A percentile compares a stretch with the other conserved stretches of the same genome.
Evolutionary conservation across 108 stramenopile species (phyloP).

Genomic region (Parmales sp.): DNA sequence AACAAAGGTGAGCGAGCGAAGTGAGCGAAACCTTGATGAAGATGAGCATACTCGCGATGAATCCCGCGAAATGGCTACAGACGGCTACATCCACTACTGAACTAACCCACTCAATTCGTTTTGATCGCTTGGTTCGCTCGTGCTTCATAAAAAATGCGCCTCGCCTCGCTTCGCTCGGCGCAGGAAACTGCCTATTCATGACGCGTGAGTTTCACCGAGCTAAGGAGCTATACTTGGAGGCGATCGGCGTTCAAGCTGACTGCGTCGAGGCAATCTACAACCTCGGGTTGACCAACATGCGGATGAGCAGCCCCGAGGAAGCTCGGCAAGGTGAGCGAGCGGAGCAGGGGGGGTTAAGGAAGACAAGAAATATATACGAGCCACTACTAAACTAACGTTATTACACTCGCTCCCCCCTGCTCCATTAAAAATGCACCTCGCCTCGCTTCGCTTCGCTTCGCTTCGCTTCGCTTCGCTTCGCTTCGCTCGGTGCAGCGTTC

Average conservation of each 20-base stretch:
- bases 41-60: no score
- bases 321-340: slow-evolving; percentile 34
- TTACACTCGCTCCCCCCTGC: neutral
- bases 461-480: neutral
- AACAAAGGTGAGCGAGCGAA: no score
- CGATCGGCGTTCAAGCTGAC: slow-evolving; percentile 74
- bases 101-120: no score
- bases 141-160: no score
- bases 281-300: slow-evolving; percentile 61
- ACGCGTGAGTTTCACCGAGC: slow-evolving; percentile 49
- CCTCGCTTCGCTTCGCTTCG: neutral
- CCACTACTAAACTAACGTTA: neutral
- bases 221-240: slow-evolving; percentile 73
- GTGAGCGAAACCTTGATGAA: no score
- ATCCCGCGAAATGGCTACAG: no score
- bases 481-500: no score
- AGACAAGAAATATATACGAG: neutral
- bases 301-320: slow-evolving; percentile 39
- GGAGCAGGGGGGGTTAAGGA: neutral
- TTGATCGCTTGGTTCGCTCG: no score
- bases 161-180: no score
- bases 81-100: no score
- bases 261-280: slow-evolving; percentile 78
- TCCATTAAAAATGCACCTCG: neutral
- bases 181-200: slow-evolving; percentile 70